phyloP scores from a whole-genome alignment of 2,329 filamentous ascomycete species.

The Colletotrichum graminicola region DNA sequence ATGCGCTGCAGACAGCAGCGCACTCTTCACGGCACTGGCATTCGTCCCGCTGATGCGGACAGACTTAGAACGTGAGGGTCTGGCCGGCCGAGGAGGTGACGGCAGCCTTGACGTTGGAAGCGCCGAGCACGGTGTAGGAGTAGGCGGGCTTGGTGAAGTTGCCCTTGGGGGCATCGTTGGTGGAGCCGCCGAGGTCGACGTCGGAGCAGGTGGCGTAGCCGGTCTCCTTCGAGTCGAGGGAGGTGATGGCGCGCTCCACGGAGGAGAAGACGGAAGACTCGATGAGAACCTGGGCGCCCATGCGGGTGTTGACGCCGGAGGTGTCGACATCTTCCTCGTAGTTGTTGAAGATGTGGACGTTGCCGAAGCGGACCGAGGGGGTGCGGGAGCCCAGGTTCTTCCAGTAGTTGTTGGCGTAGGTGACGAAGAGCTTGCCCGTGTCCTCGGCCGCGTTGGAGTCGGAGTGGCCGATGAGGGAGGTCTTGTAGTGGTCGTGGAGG shows the following conservation, averaged over 20 bases:
- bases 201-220: conserved; percentile 58
- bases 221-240: conserved; percentile 55
- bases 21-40: conserved; percentile 13
- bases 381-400: conserved; percentile 72
- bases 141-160: conserved; percentile 67
- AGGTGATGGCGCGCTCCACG: conserved; percentile 53
- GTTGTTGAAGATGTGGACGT: conserved; percentile 70
- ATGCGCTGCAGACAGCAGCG: conserved; percentile 19
- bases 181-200: conserved; percentile 57
- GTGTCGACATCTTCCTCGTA: conserved; percentile 56
- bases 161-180: conserved; percentile 62
- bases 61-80: conserved; percentile 51
- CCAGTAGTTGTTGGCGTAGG: conserved; percentile 77
- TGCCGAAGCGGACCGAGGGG: conserved; percentile 75
- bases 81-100: conserved; percentile 56
- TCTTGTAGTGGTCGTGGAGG: conserved; percentile 65
- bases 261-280: conserved; percentile 66
- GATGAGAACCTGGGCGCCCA: conserved; percentile 69
- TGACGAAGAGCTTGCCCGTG: conserved; percentile 71
- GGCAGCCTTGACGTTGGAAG: conserved; percentile 58
- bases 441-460: conserved; percentile 70
- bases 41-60: background rate
- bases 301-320: conserved; percentile 67
- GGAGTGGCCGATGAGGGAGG: conserved; percentile 70
- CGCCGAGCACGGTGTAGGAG: conserved; percentile 59